phyloP scores from a whole-genome alignment of 2,329 filamentous ascomycete species.

The Fusarium sp. region DNA sequence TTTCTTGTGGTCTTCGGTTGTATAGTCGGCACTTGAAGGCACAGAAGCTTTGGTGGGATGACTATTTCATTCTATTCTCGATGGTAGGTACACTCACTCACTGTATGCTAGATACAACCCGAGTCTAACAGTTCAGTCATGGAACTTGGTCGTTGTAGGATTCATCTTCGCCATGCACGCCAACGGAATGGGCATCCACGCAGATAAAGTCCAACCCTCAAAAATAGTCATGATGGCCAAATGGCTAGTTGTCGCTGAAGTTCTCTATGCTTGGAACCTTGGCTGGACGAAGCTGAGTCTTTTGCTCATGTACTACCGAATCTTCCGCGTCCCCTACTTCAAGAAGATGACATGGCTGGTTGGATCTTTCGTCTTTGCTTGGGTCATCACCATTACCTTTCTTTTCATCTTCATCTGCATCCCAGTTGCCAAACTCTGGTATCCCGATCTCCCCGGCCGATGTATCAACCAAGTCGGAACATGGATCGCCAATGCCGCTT shows the following conservation, averaged over 20 bases:
- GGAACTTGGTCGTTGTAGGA: conserved; percentile 55
- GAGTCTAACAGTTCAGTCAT: conserved; percentile 42
- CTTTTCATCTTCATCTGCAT: conserved; percentile 63
- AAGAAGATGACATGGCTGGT: conserved; percentile 53
- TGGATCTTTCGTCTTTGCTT: conserved; percentile 54
- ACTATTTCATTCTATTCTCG: conserved; percentile 59
- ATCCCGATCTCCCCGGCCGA: conserved; percentile 53
- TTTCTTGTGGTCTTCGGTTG: conserved; percentile 52
- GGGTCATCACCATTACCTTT: conserved; percentile 58
- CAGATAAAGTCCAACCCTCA: conserved; percentile 47
- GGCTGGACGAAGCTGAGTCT: conserved; percentile 61
- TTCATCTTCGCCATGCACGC: conserved; percentile 60
- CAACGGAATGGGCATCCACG: conserved; percentile 58
- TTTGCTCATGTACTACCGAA: conserved; percentile 62
- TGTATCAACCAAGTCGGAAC: conserved; percentile 61
- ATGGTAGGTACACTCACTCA: conserved; percentile 47
- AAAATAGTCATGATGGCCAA: conserved; percentile 57
- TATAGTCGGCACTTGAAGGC: conserved; percentile 53
- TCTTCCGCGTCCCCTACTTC: conserved; percentile 57
- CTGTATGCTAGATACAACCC: neutral
- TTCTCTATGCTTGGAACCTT: conserved; percentile 58
- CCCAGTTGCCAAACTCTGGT: conserved; percentile 60
- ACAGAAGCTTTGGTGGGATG: conserved; percentile 60
- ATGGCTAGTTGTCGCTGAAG: conserved; percentile 57
- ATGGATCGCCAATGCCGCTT: conserved; percentile 60